Percentiles rank a stretch among this genome's conserved stretches.
These are phyloP conservation scores for Sicyos baderoa DNA, from an alignment of 306 rosid genomes.

Conservation along the genomic window DNA sequence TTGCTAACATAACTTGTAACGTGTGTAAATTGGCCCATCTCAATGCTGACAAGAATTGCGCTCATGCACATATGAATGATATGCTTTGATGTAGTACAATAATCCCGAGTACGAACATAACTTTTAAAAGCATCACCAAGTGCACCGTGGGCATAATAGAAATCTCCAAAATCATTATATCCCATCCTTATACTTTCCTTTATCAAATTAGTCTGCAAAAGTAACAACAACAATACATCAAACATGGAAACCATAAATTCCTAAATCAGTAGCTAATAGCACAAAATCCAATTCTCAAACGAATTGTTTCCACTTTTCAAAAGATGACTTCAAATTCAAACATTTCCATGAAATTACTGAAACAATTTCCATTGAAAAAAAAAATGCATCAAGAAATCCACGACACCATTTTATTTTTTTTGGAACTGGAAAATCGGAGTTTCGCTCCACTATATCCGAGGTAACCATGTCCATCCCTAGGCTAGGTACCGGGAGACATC, in stretches of 20 bases:
- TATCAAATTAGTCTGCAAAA: slow-evolving; percentile 82
- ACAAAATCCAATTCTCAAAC: no score
- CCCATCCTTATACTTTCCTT: slow-evolving; percentile 99
- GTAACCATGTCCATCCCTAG: no score
- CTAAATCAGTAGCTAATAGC: not conserved
- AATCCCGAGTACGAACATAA: slow-evolving; percentile 94
- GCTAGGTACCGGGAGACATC: no score
- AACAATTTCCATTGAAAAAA: not conserved
- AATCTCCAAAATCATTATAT: slow-evolving; percentile 96
- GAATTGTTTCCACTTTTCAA: not conserved
- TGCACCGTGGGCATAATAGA: slow-evolving; percentile 78
- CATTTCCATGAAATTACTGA: not conserved
- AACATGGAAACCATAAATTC: not conserved
- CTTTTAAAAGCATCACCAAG: slow-evolving; percentile 85
- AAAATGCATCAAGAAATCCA: not conserved
- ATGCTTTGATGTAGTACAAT: slow-evolving; percentile 90
- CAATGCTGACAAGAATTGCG: slow-evolving; percentile 91
- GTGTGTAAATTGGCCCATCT: slow-evolving; percentile 97
- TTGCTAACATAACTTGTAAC: slow-evolving; percentile 79
- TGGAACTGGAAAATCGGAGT: no score
- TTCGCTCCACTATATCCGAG: no score
- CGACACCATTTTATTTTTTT: not conserved
- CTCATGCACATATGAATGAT: slow-evolving; percentile 92
- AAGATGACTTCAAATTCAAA: no score
- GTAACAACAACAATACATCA: not conserved